phyloP scores from a whole-genome alignment of 768 basidiomycete species.

The Trametes coccinea region DNA sequence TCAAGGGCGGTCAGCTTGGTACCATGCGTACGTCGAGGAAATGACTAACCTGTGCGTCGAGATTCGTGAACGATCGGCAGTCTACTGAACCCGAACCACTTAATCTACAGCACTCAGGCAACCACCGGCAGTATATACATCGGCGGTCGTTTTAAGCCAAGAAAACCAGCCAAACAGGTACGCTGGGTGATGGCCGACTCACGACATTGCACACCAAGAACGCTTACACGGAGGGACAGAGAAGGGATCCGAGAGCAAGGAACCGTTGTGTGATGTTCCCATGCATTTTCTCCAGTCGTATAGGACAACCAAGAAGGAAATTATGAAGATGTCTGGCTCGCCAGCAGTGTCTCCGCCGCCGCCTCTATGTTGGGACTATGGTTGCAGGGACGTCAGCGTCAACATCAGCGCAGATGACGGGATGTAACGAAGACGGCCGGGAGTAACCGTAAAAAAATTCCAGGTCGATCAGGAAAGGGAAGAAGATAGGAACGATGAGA shows the following conservation, averaged over 20 bases:
- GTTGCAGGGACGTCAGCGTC: slow-evolving; percentile 1
- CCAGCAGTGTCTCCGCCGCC: slow-evolving; percentile 79
- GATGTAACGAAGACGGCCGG: slow-evolving; percentile 3
- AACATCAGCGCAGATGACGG: slow-evolving; percentile 18
- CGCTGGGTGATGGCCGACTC: no score
- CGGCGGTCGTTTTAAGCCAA: no score
- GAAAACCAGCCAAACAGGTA: no score
- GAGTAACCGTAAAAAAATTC: not conserved
- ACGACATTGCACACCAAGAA: no score
- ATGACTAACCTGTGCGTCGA: no score
- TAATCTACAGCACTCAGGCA: no score
- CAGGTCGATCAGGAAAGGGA: not conserved
- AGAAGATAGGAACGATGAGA: not conserved
- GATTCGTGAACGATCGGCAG: no score
- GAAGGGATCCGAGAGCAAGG: not conserved
- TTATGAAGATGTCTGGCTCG: slow-evolving; percentile 37
- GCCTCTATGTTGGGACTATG: slow-evolving; percentile 73
- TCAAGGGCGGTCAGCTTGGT: no score
- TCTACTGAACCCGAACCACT: no score
- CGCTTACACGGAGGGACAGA: no score
- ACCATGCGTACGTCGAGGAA: no score
- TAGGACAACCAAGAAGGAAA: not conserved
- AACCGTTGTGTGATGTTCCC: not conserved
- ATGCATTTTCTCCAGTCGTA: slow-evolving; percentile 9
- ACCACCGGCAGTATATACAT: no score